Conservation (phyloP, 192 early-diverging fungal species). For the Coemansia sp. region DNA sequence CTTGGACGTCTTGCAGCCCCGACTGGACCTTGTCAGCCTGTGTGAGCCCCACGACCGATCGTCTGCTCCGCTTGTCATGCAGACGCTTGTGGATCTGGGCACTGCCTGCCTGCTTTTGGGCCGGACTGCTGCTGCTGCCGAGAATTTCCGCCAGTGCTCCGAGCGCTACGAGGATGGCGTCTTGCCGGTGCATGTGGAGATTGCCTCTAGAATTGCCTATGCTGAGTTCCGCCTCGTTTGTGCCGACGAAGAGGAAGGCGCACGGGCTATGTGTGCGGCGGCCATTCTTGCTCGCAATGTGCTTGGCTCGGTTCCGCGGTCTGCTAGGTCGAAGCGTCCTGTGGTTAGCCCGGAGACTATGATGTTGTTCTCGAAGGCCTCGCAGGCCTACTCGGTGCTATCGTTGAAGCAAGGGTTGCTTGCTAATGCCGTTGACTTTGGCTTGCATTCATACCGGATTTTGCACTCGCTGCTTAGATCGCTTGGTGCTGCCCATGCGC, state of each 20-base stretch:
- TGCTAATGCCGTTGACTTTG: conserved; percentile 45
- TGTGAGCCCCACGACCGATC: conserved; percentile 27
- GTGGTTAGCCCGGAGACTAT: conserved; percentile 28
- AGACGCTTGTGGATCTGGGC: conserved; percentile 37
- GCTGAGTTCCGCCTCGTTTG: conserved; percentile 30
- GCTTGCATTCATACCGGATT: conserved; percentile 49
- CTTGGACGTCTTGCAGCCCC: conserved; percentile 7
- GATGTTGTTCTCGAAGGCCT: conserved; percentile 30
- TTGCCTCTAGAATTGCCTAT: conserved; percentile 29
- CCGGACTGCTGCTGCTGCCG: conserved; percentile 8
- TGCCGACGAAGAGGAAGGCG: conserved; percentile 19
- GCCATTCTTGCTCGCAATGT: conserved; percentile 17
- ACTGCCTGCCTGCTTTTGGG: conserved; percentile 26
- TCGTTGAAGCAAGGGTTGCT: conserved; percentile 43
- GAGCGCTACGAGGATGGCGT: conserved; percentile 36
- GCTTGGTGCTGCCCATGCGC: conserved; percentile 14
- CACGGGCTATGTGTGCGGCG: conserved; percentile 20
- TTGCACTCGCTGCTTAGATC: conserved; percentile 37
- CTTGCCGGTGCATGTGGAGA: conserved; percentile 33
- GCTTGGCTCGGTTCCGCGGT: conserved; percentile 1
- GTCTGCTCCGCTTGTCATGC: conserved; percentile 23
- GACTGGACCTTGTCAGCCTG: background rate
- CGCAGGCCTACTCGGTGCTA: conserved; percentile 32
- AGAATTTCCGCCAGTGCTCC: conserved; percentile 21
- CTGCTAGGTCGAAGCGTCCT: conserved; percentile 15